Evolutionary conservation across 108 stramenopile species (phyloP).

Genomic region (Bacterosira constricta): DNA sequence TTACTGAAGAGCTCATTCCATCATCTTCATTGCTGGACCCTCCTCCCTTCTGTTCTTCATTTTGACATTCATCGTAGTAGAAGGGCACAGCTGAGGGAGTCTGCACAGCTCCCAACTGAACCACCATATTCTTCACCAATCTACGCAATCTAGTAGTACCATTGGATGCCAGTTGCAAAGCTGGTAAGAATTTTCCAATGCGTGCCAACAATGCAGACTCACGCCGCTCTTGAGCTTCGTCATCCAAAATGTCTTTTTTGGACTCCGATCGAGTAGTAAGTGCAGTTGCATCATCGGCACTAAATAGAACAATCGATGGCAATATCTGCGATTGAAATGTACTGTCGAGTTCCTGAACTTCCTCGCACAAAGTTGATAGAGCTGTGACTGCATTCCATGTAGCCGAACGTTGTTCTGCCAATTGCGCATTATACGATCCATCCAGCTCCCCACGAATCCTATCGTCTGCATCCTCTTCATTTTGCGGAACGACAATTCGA

Average conservation of each 20-base stretch:
- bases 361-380: constrained; percentile 53
- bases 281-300: constrained; percentile 19
- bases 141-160: constrained; percentile 34
- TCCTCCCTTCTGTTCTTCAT: neutral
- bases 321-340: constrained; percentile 15
- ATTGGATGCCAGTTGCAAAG: constrained; percentile 53
- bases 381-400: constrained; percentile 55
- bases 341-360: constrained; percentile 43
- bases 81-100: constrained; percentile 30
- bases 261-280: neutral
- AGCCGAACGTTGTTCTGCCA: constrained; percentile 10
- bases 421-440: constrained; percentile 1
- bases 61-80: constrained; percentile 1
- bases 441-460: constrained; percentile 34
- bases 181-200: constrained; percentile 44
- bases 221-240: constrained; percentile 24
- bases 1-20: constrained; percentile 1
- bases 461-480: constrained; percentile 2
- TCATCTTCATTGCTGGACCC: neutral
- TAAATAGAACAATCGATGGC: constrained; percentile 42
- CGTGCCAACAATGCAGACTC: constrained; percentile 42
- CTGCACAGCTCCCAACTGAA: constrained; percentile 48
- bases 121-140: constrained; percentile 55
- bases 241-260: constrained; percentile 28
- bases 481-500: constrained; percentile 39